Evolutionary conservation across 345 rosid species (phyloP), one percentile per base, ranked within the genome.

Genomic region (Fremontodendron californicum): DNA sequence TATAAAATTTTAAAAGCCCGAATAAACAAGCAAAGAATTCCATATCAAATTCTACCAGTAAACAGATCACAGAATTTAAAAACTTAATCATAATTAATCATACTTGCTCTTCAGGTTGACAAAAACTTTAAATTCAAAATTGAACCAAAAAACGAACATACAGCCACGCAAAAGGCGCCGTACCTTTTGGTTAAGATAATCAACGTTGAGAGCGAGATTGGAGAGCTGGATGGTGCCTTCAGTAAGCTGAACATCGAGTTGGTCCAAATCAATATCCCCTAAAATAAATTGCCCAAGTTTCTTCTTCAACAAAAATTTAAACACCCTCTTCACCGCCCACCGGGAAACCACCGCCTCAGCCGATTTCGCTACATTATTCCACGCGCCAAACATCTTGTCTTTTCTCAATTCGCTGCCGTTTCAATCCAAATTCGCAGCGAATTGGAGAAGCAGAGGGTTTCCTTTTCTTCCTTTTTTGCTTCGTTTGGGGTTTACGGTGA

Each of bases 261-360:
- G 98, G 65, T 90, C 93, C 75, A 92, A 89, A 83, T 93, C 96
- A 70, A 96, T 92, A 80, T 96, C 99, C 0, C 97, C 99, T 37
- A 90, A 81, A 25, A 96, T 84, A 35, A 96, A 87, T 79, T 89
- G 81, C 45, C 99, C 99, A 67, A 96, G 66, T 72, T 93, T 96
- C 93, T 96, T 96, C 96, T 92, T 95, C 87, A 95, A 78, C 31
- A 95, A 27, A 77, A 95, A 91, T 80, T 95, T 89, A 73, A 87
- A 91, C 21, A 92, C 85, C 83, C 91, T 88, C 93, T 89, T 96
- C 87, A 91, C 83, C 80, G 96, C 97, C 99, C 98, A 93, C 46
- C 87, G 84, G 13, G 98, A 87, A 82, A 92, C 86, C 86, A 84
- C 78, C 55, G 85, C 92, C 89, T 92, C 97, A 67, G 92, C 97